Conservation (phyloP, 306 rosid species). For the Styphnolobium japonicum region DNA sequence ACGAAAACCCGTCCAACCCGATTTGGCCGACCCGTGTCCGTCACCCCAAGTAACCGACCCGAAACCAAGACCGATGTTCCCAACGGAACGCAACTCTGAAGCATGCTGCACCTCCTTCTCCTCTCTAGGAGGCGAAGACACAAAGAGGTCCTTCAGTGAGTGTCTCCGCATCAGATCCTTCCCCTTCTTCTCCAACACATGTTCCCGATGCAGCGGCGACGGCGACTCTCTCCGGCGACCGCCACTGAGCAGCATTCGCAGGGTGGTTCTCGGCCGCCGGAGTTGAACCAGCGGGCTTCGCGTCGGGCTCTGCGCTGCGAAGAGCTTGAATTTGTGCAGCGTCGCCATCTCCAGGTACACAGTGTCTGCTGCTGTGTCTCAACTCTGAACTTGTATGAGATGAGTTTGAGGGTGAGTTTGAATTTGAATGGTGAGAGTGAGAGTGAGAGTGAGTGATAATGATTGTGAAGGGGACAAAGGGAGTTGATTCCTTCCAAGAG, state of each 20-base stretch:
- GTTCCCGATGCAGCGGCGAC: slow-evolving; percentile 24
- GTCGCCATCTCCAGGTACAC: slow-evolving; percentile 52
- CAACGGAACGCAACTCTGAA: slow-evolving; percentile 11
- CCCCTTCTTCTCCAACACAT: slow-evolving; percentile 25
- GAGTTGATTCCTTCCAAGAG: slow-evolving; percentile 41
- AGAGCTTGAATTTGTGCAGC: slow-evolving; percentile 76
- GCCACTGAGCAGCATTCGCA: slow-evolving; percentile 62
- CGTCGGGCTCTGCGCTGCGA: slow-evolving; percentile 70
- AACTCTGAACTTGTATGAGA: not conserved
- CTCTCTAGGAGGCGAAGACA: slow-evolving; percentile 56
- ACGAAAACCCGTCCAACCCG: slow-evolving; percentile 72
- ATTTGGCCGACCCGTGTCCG: slow-evolving; percentile 49
- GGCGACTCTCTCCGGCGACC: slow-evolving; percentile 36
- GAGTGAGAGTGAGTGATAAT: slow-evolving; percentile 21
- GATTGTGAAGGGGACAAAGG: slow-evolving; percentile 27
- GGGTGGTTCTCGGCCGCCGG: slow-evolving; percentile 68
- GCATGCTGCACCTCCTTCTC: too few species aligned
- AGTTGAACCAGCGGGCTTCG: slow-evolving; percentile 69
- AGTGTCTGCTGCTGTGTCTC: not conserved
- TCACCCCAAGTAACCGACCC: slow-evolving; percentile 28
- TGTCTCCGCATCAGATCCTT: slow-evolving; percentile 46
- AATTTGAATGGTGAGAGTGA: slow-evolving; percentile 49
- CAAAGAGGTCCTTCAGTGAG: slow-evolving; percentile 72
- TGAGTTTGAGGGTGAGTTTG: slow-evolving; percentile 35
- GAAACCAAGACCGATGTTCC: slow-evolving; percentile 9